Evolutionary conservation across 108 stramenopile species (phyloP).

Genomic region (Craspedostauros australis): DNA sequence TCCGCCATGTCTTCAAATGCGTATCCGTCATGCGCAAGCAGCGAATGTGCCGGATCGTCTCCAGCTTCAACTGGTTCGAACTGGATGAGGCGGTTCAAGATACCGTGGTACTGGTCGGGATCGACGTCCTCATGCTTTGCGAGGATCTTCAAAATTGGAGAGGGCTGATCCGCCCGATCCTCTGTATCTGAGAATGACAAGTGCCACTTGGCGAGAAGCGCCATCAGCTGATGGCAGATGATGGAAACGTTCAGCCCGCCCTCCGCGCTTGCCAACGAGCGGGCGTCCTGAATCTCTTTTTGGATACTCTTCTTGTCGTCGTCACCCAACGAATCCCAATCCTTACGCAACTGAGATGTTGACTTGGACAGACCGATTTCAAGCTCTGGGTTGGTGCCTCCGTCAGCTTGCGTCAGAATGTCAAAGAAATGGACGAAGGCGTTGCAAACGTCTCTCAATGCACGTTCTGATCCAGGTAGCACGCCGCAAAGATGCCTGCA

Average conservation of each 20-base stretch:
- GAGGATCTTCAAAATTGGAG: background rate
- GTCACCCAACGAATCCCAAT: background rate
- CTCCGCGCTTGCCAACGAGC: background rate
- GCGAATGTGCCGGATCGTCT: too few species aligned
- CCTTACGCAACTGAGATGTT: background rate
- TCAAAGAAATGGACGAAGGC: background rate
- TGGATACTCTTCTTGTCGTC: background rate
- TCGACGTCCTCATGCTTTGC: background rate
- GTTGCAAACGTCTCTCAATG: too few species aligned
- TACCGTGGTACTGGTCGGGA: background rate
- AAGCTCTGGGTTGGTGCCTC: background rate
- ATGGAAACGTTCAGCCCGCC: background rate
- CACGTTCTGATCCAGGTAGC: too few species aligned
- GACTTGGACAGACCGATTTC: too few species aligned
- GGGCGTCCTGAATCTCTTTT: background rate
- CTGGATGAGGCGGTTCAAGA: too few species aligned
- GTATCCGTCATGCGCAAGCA: too few species aligned
- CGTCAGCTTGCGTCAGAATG: background rate
- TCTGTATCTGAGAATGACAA: background rate
- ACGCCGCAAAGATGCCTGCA: too few species aligned
- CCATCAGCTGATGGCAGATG: background rate
- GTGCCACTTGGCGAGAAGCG: background rate
- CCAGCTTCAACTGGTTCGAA: too few species aligned
- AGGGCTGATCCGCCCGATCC: background rate
- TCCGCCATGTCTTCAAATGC: too few species aligned